Conservation (phyloP, 208 protist species). For the Acanthamoeba royreba region DNA sequence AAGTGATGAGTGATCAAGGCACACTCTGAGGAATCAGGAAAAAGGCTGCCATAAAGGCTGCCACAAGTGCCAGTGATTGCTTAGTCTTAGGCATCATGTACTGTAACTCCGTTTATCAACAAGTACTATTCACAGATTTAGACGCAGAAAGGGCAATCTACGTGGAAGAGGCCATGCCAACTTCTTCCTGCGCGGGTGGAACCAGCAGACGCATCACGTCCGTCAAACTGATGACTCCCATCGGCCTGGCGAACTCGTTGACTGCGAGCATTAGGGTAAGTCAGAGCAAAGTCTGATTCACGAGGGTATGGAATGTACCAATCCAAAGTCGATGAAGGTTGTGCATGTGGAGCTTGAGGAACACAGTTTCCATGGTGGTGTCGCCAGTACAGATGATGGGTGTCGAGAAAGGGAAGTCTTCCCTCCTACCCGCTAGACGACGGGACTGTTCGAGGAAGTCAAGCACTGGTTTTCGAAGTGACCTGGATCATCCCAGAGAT, state of each 20-base stretch:
- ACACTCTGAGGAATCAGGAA: too few species aligned
- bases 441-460: neutral
- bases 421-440: neutral
- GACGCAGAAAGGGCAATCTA: too few species aligned
- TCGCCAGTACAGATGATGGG: neutral
- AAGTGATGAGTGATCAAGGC: too few species aligned
- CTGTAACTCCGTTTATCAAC: too few species aligned
- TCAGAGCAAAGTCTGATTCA: neutral
- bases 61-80: too few species aligned
- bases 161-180: neutral
- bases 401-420: neutral
- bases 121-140: too few species aligned
- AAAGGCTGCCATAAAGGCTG: too few species aligned
- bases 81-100: too few species aligned
- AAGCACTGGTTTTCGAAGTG: neutral
- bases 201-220: constrained; percentile 12
- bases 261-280: neutral
- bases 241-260: neutral
- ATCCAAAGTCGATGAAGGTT: constrained; percentile 12
- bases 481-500: neutral
- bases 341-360: constrained; percentile 16
- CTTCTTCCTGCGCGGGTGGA: neutral
- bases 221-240: constrained; percentile 1
- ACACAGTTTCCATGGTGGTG: neutral
- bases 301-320: neutral